These are phyloP conservation scores for Leishmania arabica DNA, from an alignment of 208 protist genomes.

Conservation along the genomic window DNA sequence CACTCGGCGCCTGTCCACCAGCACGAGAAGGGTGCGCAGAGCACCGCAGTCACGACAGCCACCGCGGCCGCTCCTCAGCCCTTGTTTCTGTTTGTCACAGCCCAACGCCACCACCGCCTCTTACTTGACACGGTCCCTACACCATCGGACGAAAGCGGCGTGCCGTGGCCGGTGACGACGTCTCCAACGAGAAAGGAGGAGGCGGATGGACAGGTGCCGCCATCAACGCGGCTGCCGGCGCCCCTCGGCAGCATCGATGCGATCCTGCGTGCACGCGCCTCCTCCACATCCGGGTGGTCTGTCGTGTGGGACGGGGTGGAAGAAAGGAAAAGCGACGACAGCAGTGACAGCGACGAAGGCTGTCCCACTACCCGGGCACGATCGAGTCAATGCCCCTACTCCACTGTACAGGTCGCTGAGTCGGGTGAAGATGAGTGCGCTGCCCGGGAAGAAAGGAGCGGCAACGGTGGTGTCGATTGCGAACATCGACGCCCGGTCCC, in stretches of 20 bases:
- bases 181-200: background rate
- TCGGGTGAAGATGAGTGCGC: background rate
- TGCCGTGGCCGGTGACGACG: background rate
- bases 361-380: background rate
- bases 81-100: background rate
- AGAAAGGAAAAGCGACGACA: background rate
- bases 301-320: conserved; percentile 3
- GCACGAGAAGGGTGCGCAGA: background rate
- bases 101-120: background rate
- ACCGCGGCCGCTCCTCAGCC: too few species aligned
- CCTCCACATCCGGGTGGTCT: background rate
- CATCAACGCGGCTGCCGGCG: background rate
- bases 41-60: background rate
- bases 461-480: background rate
- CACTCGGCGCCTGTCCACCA: background rate
- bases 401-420: background rate
- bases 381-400: background rate
- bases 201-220: background rate
- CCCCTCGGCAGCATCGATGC: background rate
- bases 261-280: background rate
- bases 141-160: background rate
- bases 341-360: background rate
- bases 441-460: background rate
- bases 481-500: background rate
- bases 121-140: background rate